Conservation (phyloP, 2,329 filamentous ascomycete genomes). For the Aspergillus piperis region DNA sequence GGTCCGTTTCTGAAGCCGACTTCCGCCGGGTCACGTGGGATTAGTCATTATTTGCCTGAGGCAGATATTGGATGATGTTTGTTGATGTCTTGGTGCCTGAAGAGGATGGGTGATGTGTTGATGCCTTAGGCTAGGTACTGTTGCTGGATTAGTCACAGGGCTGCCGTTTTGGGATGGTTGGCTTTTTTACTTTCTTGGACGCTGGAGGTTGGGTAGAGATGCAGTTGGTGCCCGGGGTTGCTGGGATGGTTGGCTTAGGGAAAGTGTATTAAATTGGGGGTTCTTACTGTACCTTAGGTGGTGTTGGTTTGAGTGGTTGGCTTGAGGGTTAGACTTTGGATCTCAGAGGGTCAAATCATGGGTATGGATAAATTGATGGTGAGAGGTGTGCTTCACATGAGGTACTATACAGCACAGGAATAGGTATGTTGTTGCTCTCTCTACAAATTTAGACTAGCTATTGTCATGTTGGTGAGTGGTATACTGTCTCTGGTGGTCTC, state of each 20-base stretch:
- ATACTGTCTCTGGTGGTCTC: too few species aligned
- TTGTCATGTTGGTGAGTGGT: too few species aligned
- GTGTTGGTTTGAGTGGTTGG: not conserved
- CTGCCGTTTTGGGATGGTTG: not conserved
- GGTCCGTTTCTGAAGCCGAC: conserved; percentile 21
- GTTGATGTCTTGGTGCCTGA: not conserved
- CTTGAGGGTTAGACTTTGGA: not conserved
- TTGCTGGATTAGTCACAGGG: not conserved
- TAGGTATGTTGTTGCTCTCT: not conserved
- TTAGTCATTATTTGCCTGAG: conserved; percentile 12
- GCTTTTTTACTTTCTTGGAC: not conserved
- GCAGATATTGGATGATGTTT: not conserved
- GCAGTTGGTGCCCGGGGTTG: not conserved
- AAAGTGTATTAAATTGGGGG: not conserved
- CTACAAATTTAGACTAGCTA: too few species aligned
- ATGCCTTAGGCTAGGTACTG: too few species aligned
- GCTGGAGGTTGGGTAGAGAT: not conserved
- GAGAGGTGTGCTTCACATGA: not conserved
- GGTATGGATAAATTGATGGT: not conserved
- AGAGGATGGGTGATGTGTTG: not conserved
- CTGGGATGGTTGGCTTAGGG: not conserved
- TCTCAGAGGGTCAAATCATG: not conserved
- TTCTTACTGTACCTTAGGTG: not conserved
- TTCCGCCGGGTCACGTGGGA: conserved; percentile 27
- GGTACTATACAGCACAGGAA: too few species aligned